Base-by-base conservation (phyloP, 2,329 filamentous ascomycete species). In the Ceratocystis huliohia region DNA sequence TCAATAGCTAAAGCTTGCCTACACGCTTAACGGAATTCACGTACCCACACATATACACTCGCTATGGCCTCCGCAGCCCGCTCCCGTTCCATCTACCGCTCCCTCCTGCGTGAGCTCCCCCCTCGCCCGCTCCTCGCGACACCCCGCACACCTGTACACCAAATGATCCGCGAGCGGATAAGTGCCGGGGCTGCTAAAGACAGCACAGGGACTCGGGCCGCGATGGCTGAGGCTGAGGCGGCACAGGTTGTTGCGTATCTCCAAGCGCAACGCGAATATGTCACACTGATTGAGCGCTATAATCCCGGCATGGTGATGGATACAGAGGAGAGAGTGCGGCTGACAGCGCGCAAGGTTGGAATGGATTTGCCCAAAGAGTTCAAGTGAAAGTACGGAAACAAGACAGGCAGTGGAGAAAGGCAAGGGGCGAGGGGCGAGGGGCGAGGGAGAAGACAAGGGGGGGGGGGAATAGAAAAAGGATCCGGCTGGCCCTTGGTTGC, bases 301-400 rank as follows among this genome's bases (percentile, higher is more conserved):
- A 97, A 97, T 75, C 91, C 91, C 0, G 91, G 92, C 20, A 90
- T 95, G 85, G 84, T 84, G 70, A 89, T 96, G 87, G 85, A 88
- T 70, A 87, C 86, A 74, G 86, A 95, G 76, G 92, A 97, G 78
- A 82, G 89, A 68, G 86, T 96, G 53, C 79, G 90, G 67, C 78
- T 96, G 78, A 88, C 89, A 65, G 94, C 94, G 7, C 80, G 91
- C 76, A 84, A 89, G 73, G 91, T 97, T 50, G 94, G 93, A 20
- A 91, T 96, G 88, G 83, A 96, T 76, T 74, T 97, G 76, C 93
- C 93, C 0, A 75, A 83, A 41, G 85, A 89, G 76, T 86, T 73
- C 62, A 69, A 61, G 48, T 65, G 53, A 45, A 53, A 61, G 64
- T 22, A 65, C 66, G 63, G 63, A 20, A 45, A 17, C 63, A 59